phyloP scores from a whole-genome alignment of 345 rosid genomes.

The Pistacia vera region DNA sequence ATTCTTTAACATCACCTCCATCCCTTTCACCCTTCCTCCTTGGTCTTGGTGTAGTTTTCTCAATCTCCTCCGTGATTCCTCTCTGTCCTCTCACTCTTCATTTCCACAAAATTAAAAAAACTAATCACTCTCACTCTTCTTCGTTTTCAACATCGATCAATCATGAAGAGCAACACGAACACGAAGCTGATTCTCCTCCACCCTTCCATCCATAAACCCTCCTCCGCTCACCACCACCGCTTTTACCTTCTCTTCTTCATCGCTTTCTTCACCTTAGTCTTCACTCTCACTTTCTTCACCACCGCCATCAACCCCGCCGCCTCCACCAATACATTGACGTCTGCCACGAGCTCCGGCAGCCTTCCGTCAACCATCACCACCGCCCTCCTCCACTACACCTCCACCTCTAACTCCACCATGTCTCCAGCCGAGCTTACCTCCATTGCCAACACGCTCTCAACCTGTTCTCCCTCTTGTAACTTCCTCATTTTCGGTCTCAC shows the following conservation, averaged over 20 bases:
- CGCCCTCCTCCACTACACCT: constrained; percentile 78
- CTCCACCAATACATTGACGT: constrained; percentile 14
- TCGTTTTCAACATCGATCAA: background rate
- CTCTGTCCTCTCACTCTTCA: background rate
- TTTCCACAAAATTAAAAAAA: background rate
- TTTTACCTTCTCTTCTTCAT: constrained; percentile 59
- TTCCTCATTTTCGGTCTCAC: constrained; percentile 78
- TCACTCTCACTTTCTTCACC: constrained; percentile 66
- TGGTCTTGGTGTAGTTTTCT: background rate
- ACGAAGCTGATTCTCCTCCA: constrained; percentile 80
- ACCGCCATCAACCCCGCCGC: constrained; percentile 29
- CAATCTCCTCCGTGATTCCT: constrained; percentile 37
- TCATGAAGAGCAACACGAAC: constrained; percentile 55
- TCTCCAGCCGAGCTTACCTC: constrained; percentile 65
- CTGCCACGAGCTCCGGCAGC: constrained; percentile 33
- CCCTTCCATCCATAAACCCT: constrained; percentile 59
- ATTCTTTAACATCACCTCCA: background rate
- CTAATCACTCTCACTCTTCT: background rate
- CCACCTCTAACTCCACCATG: constrained; percentile 64
- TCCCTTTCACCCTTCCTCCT: background rate
- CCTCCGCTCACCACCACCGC: constrained; percentile 45
- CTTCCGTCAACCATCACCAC: constrained; percentile 48
- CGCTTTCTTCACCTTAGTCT: constrained; percentile 68
- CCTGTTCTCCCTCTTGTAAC: constrained; percentile 51
- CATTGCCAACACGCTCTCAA: constrained; percentile 47